Base-by-base conservation (phyloP, 2,329 filamentous ascomycete genomes). In the Bipolaris zeicola region DNA sequence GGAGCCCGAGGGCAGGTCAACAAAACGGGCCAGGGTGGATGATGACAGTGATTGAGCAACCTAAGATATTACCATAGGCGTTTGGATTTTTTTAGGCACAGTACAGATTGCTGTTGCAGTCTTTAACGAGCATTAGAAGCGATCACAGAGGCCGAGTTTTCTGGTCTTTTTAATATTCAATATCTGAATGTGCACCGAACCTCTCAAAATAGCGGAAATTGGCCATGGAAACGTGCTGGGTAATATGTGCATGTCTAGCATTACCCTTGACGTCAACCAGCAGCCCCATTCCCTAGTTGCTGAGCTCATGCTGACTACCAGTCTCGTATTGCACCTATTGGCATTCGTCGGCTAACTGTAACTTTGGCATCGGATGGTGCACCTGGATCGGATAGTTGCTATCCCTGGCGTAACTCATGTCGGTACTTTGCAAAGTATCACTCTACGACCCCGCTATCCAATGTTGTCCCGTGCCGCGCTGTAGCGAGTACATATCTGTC, bases 1-100 rank as follows among this genome's bases (percentile, higher is more conserved):
- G 64, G 88, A 90, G 28, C 82, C 82, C 53, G 71, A 80, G 55
- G 76, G 76, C 37, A 74, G 79, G 54, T 72, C 75, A 20, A 70
- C 83, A 47, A 97, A 96, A 81, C 85, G 90, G 67, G 89, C 89
- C 20, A 86, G 89, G 65, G 85, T 94, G 22, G 90, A 94, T 24
- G 89, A 91, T 57, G 91, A 93, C 54, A 77, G 75, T 48, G 72
- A 76, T 52, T 74, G 56, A 66, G 36, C 44, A 20, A 33, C 24
- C 24, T 48, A 2, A 1, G 8, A n/a, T 26, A 31, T 28, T 31
- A 45, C 37, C 24, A 56, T 49, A 16, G 55, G 49, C 41, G 53
- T 58, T 62, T 37, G 36, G 47, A 38, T 24, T 24, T 24, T 43
- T 39, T 50, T 47, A 50, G 50, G 51, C 47, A 51, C 43, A 51